Evolutionary conservation across 2,329 filamentous ascomycete genomes (phyloP), one percentile per base, ranked within the genome.

Genomic region (Cytospora piceae): DNA sequence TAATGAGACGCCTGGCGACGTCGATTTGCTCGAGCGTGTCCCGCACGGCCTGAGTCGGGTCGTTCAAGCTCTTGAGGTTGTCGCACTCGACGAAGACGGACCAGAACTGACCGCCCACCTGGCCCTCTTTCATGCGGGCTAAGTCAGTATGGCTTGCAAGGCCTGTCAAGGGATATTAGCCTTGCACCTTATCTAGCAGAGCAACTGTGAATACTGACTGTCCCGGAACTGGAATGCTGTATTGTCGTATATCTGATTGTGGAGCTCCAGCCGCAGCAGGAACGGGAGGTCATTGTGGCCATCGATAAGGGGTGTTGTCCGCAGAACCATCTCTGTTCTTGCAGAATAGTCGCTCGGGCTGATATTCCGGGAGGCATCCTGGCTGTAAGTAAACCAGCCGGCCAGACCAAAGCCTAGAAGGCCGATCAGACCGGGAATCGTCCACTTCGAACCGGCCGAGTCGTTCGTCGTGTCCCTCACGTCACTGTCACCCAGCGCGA

Each of bases 61-160:
- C 63, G 46, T 65, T 58, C 7, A 39, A 17, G 37, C 53, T 31
- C 27, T 52, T 22, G 24, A 64, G 29, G 17, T 39, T 24, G 31
- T 54, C 53, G 39, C 61, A 58, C 42, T 63, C 61, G 29, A 52
- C 5, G 22, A 52, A 58, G 24, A 63, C 61, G 57, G 61, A 67
- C 74, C 74, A 76, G 64, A 75, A 76, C 63, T 75, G 74, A 12
- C 73, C 71, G 2, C 74, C 74, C 8, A 76, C 71, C 52, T 68
- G 69, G 12, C 73, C 74, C 53, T 74, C 67, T 31, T 69, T 70
- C 69, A 76, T 71, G 0, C 74, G 67, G 14, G 65, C 54, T 2
- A 76, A 32, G 34, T 75, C 74, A 3, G 74, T 73, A 56, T 75
- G 73, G 69, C 12, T 72, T 65, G 24, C 46, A 8, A 60, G 46